A percentile compares a stretch with the other conserved stretches of the same genome.
Evolutionary conservation across 2,329 filamentous ascomycete species (phyloP).

Genomic region (Penicillium sp.): DNA sequence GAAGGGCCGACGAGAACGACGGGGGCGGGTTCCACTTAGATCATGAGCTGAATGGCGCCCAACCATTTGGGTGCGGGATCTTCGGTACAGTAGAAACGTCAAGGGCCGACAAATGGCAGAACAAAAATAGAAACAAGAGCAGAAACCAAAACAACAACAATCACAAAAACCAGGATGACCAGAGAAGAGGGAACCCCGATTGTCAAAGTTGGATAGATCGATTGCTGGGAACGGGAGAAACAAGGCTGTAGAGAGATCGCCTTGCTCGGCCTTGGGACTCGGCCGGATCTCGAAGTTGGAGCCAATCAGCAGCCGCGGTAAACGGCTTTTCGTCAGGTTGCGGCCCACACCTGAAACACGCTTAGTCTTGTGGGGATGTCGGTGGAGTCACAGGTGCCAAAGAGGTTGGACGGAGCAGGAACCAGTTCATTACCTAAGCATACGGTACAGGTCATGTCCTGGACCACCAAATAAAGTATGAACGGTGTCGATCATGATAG

Average conservation of each 20-base stretch:
- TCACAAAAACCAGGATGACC: neutral
- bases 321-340: conserved; percentile 10
- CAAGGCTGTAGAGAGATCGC: conserved; percentile 2
- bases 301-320: conserved; percentile 5
- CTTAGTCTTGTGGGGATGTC: conserved; percentile 12
- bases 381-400: neutral
- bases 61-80: conserved; percentile 19
- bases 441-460: too few species aligned
- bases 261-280: conserved; percentile 5
- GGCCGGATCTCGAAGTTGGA: conserved; percentile 16
- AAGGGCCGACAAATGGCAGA: conserved; percentile 9
- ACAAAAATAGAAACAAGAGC: neutral
- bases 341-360: conserved; percentile 23
- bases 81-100: conserved; percentile 19
- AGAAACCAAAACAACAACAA: neutral
- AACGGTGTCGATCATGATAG: neutral
- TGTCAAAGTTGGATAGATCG: neutral
- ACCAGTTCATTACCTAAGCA: neutral
- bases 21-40: conserved; percentile 13
- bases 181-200: too few species aligned
- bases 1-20: conserved; percentile 13
- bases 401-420: neutral
- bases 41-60: conserved; percentile 17
- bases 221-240: neutral
- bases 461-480: neutral